A percentile compares a stretch with the other conserved stretches of the same genome.
Conservation (phyloP, 2,329 filamentous ascomycete genomes). For the Xylaria sp. region DNA sequence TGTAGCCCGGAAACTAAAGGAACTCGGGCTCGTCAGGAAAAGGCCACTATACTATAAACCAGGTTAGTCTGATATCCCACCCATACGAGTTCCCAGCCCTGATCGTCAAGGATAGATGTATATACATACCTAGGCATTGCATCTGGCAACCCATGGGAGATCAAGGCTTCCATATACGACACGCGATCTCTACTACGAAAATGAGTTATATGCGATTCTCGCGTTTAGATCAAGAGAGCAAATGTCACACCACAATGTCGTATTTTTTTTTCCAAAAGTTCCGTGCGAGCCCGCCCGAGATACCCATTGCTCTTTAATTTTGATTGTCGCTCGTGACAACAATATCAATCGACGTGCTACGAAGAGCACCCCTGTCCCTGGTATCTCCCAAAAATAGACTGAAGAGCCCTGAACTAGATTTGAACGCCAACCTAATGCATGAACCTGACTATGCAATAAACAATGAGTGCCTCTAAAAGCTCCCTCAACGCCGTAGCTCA, state of each 20-base stretch:
- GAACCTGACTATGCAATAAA: conserved; percentile 28
- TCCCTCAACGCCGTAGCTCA: conserved; percentile 15
- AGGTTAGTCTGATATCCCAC: conserved; percentile 58
- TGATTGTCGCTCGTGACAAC: conserved; percentile 25
- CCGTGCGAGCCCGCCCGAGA: conserved; percentile 26
- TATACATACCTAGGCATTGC: conserved; percentile 74
- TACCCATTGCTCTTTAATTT: conserved; percentile 36
- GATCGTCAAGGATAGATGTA: conserved; percentile 62
- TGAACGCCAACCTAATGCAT: conserved; percentile 37
- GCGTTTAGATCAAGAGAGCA: conserved; percentile 29
- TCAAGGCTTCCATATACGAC: conserved; percentile 69
- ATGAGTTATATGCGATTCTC: conserved; percentile 25
- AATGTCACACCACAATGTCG: conserved; percentile 6
- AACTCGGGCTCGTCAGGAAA: conserved; percentile 68
- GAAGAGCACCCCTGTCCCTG: not conserved
- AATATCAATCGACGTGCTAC: conserved; percentile 8
- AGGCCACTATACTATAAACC: conserved; percentile 81
- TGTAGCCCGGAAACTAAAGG: conserved; percentile 71
- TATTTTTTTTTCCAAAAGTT: not conserved
- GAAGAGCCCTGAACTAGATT: conserved; percentile 6
- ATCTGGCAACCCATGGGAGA: conserved; percentile 68
- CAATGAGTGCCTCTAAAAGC: not conserved
- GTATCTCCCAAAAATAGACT: conserved; percentile 8
- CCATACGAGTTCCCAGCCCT: conserved; percentile 8
- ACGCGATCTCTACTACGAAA: conserved; percentile 56